These are phyloP conservation scores for Turnera subulata DNA, from an alignment of 345 rosid species.

Conservation along the genomic window DNA sequence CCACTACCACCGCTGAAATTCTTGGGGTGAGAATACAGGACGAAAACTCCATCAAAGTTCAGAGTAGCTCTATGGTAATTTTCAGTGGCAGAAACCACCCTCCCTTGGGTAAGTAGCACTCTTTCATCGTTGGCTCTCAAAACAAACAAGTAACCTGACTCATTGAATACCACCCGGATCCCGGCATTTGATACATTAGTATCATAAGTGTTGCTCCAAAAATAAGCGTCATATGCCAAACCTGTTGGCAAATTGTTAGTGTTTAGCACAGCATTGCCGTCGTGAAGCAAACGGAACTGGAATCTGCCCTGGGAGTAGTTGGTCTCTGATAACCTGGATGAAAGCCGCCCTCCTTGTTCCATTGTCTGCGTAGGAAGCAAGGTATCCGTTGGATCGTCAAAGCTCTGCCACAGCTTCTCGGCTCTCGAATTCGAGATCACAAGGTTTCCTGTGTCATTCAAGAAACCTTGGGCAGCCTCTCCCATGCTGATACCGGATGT, in stretches of 20 bases:
- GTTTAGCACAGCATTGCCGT: conserved; percentile 3
- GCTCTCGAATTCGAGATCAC: not conserved
- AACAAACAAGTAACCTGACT: conserved; percentile 7
- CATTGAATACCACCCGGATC: not conserved
- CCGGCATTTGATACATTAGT: not conserved
- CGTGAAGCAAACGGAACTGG: not conserved
- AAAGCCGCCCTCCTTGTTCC: not conserved
- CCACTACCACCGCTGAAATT: conserved; percentile 3
- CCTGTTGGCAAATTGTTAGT: not conserved
- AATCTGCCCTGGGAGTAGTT: conserved; percentile 7
- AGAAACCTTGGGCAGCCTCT: not conserved
- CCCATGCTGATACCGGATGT: not conserved
- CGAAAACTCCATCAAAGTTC: conserved; percentile 37
- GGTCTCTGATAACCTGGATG: not conserved
- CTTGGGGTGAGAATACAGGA: conserved; percentile 20
- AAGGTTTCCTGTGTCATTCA: conserved; percentile 1
- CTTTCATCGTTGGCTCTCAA: not conserved
- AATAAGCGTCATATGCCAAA: not conserved
- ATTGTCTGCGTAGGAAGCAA: conserved; percentile 4
- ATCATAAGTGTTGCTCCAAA: not conserved
- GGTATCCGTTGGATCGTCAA: not conserved
- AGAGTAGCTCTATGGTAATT: conserved; percentile 1
- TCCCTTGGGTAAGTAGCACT: not conserved
- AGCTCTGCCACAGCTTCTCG: conserved; percentile 4
- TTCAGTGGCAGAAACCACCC: not conserved